Conservation (phyloP, 352 stramenopile species). For the Halophytophthora batemanensis region DNA sequence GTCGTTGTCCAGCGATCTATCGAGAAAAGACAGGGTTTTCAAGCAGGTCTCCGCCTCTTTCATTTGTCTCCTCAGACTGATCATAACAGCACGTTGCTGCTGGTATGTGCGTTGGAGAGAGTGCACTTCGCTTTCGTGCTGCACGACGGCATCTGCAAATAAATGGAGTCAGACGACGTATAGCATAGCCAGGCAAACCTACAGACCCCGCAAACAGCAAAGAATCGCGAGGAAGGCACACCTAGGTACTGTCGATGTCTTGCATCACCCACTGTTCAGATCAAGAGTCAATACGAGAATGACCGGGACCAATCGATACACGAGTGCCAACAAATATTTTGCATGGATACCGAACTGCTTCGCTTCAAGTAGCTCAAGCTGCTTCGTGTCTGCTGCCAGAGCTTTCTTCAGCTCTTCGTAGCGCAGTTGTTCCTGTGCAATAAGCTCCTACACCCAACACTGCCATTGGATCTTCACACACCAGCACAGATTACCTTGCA, state of each 20-base stretch:
- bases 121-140: constrained; percentile 34
- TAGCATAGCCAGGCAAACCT: neutral
- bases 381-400: constrained; percentile 21
- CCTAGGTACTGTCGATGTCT: constrained; percentile 42
- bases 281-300: neutral
- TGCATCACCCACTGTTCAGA: constrained; percentile 32
- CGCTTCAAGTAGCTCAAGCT: constrained; percentile 40
- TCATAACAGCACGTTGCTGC: constrained; percentile 24
- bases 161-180: constrained; percentile 3
- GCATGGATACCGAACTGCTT: constrained; percentile 33
- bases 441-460: constrained; percentile 26
- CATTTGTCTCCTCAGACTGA: constrained; percentile 31
- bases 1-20: constrained; percentile 14
- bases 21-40: constrained; percentile 17
- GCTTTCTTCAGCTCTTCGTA: constrained; percentile 31
- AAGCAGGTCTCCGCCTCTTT: constrained; percentile 15
- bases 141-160: constrained; percentile 28
- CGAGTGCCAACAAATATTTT: neutral
- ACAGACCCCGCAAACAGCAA: neutral
- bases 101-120: constrained; percentile 29
- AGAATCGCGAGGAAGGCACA: constrained; percentile 1
- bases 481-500: neutral
- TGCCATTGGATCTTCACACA: neutral
- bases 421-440: constrained; percentile 36
- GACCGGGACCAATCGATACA: constrained; percentile 1